Base-by-base conservation (phyloP, 257 asterid genomes). In the Fraxinus excelsior region DNA sequence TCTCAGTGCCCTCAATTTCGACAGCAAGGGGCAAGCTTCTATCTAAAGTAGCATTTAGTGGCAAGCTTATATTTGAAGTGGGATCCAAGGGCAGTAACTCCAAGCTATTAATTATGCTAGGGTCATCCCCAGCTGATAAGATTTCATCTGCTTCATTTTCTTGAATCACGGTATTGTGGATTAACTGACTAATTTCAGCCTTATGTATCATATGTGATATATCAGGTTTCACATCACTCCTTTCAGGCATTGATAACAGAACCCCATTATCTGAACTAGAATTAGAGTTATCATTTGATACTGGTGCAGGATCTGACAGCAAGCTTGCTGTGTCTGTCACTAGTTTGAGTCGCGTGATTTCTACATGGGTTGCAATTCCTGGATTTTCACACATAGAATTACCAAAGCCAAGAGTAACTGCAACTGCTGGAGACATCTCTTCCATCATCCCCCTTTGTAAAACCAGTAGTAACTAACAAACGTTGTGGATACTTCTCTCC, bases 21-120 rank as follows among this genome's bases (percentile, higher is more conserved):
- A 93, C 92, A 21, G 93, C 96, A 79, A 91, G 86, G 14, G 98
- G 94, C 77, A 90, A 78, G 83, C 90, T 86, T 44, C 84, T 80
- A 25, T 90, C 89, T 19, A 85, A 76, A 25, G 74, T 79, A 4
- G 74, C 51, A 38, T 65, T 78, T 60, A 87, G 58, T 56, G 92
- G 95, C 28, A 90, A 81, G 31, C 83, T 86, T 53, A 89, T 71
- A 56, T 87, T 85, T 10, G 87, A 77, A n/a, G 83, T 35, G 25
- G 80, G 71, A 60, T 79, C 86, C 38, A 87, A 62, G 14, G 93
- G 96, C 44, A 90, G 86, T 80, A 90, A 75, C 84, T 88, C 92
- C 76, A 82, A 84, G 35, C 91, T 73, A 35, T 80, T 86, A 67
- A 84, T 79, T 56, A 81, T 80, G 70, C 75, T 79, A 25, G 82